A percentile compares a stretch with the other conserved stretches of the same genome.
phyloP scores from a whole-genome alignment of 2,329 filamentous ascomycete genomes.

The Phyllosticta ampelicida region DNA sequence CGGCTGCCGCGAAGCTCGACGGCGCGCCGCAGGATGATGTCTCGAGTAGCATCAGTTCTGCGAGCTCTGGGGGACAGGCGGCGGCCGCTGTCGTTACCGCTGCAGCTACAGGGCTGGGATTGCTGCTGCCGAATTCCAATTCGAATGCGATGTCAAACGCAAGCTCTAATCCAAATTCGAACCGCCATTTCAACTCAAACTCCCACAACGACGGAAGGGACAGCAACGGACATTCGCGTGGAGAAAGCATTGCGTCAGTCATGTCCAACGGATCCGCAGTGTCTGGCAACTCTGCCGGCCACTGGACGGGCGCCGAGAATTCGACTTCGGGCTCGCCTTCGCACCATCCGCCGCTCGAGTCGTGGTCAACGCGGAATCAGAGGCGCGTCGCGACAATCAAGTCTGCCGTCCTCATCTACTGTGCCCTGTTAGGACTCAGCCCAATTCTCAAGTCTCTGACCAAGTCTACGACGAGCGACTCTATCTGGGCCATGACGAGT shows the following conservation, averaged over 20 bases:
- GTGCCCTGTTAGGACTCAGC: constrained; percentile 78
- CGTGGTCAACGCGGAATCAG: constrained; percentile 45
- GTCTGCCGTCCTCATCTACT: constrained; percentile 87
- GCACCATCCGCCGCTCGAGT: constrained; percentile 26
- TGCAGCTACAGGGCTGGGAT: constrained; percentile 24
- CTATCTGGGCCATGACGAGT: constrained; percentile 93
- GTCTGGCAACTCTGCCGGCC: constrained; percentile 16
- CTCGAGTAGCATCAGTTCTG: constrained; percentile 12
- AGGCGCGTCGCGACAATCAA: constrained; percentile 72
- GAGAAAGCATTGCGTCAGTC: constrained; percentile 46
- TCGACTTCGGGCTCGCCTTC: constrained; percentile 16
- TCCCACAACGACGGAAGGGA: neutral
- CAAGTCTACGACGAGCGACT: constrained; percentile 80
- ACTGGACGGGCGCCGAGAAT: constrained; percentile 31
- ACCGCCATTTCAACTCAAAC: neutral
- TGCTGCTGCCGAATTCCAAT: constrained; percentile 21
- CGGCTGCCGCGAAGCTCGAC: constrained; percentile 3
- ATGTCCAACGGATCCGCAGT: constrained; percentile 35
- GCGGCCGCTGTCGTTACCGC: neutral
- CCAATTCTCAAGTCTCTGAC: constrained; percentile 97
- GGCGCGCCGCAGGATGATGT: constrained; percentile 11
- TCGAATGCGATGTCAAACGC: neutral
- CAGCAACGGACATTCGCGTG: constrained; percentile 35
- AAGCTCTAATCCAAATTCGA: neutral
- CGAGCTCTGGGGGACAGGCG: neutral